These are phyloP conservation scores for Rhododendron henanense DNA, from an alignment of 148 eudicot genomes.

Conservation along the genomic window DNA sequence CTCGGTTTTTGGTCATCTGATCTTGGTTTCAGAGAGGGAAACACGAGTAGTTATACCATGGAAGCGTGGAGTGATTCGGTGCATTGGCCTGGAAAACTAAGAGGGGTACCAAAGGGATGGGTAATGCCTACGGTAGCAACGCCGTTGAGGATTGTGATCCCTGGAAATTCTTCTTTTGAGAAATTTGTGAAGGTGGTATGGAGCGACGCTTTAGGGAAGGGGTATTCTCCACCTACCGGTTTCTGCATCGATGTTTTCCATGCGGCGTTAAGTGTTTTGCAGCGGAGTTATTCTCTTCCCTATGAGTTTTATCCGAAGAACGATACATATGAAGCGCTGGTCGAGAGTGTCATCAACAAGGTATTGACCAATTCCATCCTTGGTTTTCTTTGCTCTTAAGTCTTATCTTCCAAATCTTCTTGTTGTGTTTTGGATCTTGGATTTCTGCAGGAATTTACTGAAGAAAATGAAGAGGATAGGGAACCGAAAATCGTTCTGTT, in stretches of 20 bases:
- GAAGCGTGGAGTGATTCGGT: constrained; percentile 12
- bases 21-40: neutral
- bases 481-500: neutral
- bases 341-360: constrained; percentile 10
- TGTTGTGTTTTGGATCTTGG: neutral
- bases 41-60: neutral
- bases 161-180: constrained; percentile 33
- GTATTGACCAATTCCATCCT: constrained; percentile 1
- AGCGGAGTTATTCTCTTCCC: neutral
- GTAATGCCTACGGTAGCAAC: constrained; percentile 34
- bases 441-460: neutral
- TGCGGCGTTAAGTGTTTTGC: neutral
- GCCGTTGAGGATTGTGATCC: constrained; percentile 40
- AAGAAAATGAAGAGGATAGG: neutral
- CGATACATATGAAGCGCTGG: constrained; percentile 11
- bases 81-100: constrained; percentile 43
- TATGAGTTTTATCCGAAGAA: neutral
- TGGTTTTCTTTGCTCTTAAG: neutral
- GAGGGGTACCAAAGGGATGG: constrained; percentile 44
- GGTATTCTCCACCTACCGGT: neutral
- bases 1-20: neutral
- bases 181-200: constrained; percentile 36
- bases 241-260: constrained; percentile 15
- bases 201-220: neutral
- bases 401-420: neutral